Base-by-base conservation (phyloP, 495 filamentous ascomycete genomes). In the Podospora australis region DNA sequence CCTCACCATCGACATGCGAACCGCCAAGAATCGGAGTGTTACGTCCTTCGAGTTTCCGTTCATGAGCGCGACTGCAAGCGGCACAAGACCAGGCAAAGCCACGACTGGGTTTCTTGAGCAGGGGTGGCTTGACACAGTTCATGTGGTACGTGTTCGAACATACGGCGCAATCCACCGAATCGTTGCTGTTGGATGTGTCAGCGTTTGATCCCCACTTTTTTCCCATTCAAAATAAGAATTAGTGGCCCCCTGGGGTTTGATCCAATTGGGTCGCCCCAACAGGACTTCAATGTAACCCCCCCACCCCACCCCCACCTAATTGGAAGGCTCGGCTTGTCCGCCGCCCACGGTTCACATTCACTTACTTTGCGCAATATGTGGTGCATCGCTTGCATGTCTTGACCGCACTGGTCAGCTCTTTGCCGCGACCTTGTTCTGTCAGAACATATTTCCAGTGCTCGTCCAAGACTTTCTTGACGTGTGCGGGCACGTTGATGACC, bases 81-180 rank as follows among this genome's bases (percentile, higher is more conserved):
- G 87, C 92, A 66, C 92, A 99, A 13, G 92, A 87, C 92, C 92
- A 99, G 7, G 88, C 92, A 70, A 99, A 99, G 30, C 92, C 92
- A 65, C 92, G 84, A 38, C 92, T 95, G 16, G 92, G 92, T 69
- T 99, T 99, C 65, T 96, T 97, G 30, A 89, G 80, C 49, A 99
- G 65, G 29, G 87, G 88, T 25, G 92, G 92, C 46, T 84, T 86
- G 39, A 99, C 94, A 62, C 92, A 99, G 60, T 86, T 87, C 92
- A 99, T 96, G 70, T 99, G 92, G 70, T 96, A 99, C 7, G 91
- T 96, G 58, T 89, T 81, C 55, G 80, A 78, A 66, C 92, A 99
- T 45, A 95, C 87, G 23, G 94, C 92, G 66, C 92, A 99, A 57
- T 97, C 91, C 24, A 99, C 92, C 21, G 92, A 97, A 65, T 97